phyloP scores from a whole-genome alignment of 2,329 filamentous ascomycete genomes.

The Epichloe coenophiala region DNA sequence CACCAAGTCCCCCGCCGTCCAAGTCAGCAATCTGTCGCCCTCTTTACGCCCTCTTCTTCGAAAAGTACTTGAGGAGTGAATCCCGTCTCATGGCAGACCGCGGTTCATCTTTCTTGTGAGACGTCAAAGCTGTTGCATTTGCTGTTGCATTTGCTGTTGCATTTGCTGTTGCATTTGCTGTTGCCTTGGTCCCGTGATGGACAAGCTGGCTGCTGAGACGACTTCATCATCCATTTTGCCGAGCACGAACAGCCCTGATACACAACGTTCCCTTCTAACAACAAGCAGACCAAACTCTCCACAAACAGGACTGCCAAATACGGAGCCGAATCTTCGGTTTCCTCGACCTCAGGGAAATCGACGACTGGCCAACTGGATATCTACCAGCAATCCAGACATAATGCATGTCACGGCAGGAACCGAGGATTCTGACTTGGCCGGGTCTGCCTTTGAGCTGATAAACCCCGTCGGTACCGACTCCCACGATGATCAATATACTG shows the following conservation, averaged over 20 bases:
- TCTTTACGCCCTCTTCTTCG: not conserved
- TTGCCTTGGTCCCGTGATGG: conserved; percentile 32
- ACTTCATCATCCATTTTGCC: conserved; percentile 14
- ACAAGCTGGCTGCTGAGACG: conserved; percentile 26
- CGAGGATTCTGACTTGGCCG: conserved; percentile 37
- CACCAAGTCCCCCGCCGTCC: not conserved
- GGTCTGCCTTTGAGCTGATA: conserved; percentile 45
- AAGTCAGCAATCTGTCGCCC: not conserved
- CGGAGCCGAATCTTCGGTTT: conserved; percentile 40
- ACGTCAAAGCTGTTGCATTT: conserved; percentile 7
- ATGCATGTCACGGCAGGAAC: conserved; percentile 33
- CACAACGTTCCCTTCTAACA: conserved; percentile 13
- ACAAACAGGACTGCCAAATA: conserved; percentile 19
- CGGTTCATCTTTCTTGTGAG: conserved; percentile 11
- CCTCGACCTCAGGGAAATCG: conserved; percentile 41
- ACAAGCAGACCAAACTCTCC: conserved; percentile 8
- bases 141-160: too few relatives aligned
- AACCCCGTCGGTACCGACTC: conserved; percentile 38
- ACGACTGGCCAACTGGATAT: conserved; percentile 45
- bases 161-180: not conserved
- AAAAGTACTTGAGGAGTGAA: not conserved
- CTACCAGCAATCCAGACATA: conserved; percentile 42
- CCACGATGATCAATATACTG: conserved; percentile 33
- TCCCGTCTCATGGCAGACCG: conserved; percentile 8
- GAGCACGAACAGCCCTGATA: conserved; percentile 16